Evolutionary conservation across 1,284 basidiomycete species (phyloP).

Genomic region (Ganoderma boninense): DNA sequence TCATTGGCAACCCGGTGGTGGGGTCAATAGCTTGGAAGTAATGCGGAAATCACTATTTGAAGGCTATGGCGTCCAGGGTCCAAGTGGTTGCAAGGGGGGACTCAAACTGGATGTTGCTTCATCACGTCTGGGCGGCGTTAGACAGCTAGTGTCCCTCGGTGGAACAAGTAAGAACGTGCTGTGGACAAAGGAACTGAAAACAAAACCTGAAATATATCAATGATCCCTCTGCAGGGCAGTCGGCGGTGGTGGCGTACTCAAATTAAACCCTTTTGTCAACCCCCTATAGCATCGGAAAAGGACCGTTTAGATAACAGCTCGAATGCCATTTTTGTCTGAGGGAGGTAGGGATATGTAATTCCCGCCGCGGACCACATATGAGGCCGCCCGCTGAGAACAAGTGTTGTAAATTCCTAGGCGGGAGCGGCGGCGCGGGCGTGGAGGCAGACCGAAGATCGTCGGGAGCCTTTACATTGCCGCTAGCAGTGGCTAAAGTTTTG

Average conservation of each 20-base stretch:
- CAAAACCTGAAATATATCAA: background rate
- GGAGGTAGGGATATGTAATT: too few species aligned
- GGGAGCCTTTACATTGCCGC: background rate
- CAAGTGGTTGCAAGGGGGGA: background rate
- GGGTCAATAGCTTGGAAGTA: background rate
- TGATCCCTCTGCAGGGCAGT: background rate
- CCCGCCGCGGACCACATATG: background rate
- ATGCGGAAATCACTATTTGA: background rate
- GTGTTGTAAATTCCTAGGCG: background rate
- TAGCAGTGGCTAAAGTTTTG: background rate
- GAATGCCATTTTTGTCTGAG: background rate
- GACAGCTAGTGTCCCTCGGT: background rate
- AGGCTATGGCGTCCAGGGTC: background rate
- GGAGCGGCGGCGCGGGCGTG: constrained; percentile 5
- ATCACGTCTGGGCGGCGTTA: background rate
- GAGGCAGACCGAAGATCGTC: background rate
- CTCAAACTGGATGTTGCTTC: background rate
- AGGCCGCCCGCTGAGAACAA: background rate
- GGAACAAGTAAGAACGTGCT: background rate
- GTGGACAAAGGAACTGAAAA: background rate
- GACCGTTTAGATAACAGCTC: background rate
- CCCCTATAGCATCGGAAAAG: background rate
- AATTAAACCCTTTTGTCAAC: background rate
- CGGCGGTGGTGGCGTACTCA: background rate
- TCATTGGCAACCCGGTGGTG: background rate